A percentile compares a stretch with the other conserved stretches of the same genome.
These are phyloP conservation scores for Andrographis paniculata DNA, from an alignment of 305 asterid species.

Conservation along the genomic window DNA sequence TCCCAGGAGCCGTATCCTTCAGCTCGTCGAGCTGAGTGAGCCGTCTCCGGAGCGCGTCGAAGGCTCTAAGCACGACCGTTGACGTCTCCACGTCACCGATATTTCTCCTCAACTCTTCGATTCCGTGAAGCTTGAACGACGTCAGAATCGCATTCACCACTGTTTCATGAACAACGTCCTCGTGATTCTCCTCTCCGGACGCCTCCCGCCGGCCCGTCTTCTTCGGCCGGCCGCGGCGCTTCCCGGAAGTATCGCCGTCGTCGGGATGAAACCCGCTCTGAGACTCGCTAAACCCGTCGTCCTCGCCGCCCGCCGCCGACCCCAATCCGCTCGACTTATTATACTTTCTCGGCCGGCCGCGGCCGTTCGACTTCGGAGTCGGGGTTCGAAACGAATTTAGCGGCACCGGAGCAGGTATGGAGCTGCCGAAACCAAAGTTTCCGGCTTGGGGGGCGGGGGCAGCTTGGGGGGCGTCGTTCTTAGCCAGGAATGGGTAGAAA, in stretches of 20 bases:
- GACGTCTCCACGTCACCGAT: conserved; percentile 43
- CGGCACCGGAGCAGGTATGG: conserved; percentile 50
- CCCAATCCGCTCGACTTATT: conserved; percentile 15
- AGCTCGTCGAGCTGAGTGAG: conserved; percentile 43
- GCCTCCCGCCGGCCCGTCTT: conserved; percentile 32
- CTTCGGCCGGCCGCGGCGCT: conserved; percentile 29
- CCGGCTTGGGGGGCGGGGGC: conserved; percentile 19
- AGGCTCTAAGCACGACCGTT: conserved; percentile 27
- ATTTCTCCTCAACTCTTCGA: conserved; percentile 33
- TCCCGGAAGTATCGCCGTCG: conserved; percentile 27
- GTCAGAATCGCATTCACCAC: conserved; percentile 26
- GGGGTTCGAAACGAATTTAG: conserved; percentile 55
- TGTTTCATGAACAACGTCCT: conserved; percentile 31
- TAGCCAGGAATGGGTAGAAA: conserved; percentile 41
- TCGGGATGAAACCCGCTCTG: too few species aligned
- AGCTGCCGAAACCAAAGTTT: conserved; percentile 19
- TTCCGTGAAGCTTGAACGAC: conserved; percentile 29
- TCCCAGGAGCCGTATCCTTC: conserved; percentile 26
- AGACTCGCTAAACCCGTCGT: conserved; percentile 24
- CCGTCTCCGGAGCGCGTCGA: conserved; percentile 42
- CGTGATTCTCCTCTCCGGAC: conserved; percentile 24
- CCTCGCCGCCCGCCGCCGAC: conserved; percentile 9
- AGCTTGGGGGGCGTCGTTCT: conserved; percentile 27
- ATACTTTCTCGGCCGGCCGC: conserved; percentile 25
- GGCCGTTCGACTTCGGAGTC: conserved; percentile 29